Conservation (phyloP, 2,329 filamentous ascomycete genomes). For the Diaporthe humulicola region DNA sequence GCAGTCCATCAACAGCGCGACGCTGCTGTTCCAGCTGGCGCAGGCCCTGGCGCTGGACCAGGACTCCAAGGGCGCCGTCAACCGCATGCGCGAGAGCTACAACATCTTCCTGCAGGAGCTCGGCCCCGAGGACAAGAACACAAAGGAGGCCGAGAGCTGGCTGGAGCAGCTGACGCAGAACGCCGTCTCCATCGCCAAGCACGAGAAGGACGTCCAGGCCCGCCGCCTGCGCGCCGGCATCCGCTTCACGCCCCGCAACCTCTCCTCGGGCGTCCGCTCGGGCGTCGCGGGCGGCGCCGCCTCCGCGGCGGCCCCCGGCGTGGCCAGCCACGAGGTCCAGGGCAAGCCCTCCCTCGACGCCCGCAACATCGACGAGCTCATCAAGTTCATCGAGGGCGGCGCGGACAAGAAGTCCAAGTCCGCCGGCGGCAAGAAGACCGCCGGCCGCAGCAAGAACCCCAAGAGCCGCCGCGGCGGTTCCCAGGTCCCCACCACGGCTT, state of each 20-base stretch:
- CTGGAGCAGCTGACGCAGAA: conserved; percentile 96
- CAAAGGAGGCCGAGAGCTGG: conserved; percentile 97
- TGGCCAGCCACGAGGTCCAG: conserved; percentile 39
- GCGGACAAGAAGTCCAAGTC: conserved; percentile 65
- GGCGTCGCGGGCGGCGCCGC: conserved; percentile 54
- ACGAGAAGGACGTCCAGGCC: conserved; percentile 87
- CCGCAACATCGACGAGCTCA: conserved; percentile 90
- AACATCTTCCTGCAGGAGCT: conserved; percentile 93
- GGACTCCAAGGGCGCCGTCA: conserved; percentile 91
- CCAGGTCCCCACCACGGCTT: conserved; percentile 36
- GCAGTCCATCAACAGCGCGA: conserved; percentile 92
- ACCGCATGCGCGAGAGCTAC: conserved; percentile 95
- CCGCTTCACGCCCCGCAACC: conserved; percentile 74
- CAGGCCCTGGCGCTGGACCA: conserved; percentile 96
- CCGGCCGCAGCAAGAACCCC: conserved; percentile 63
- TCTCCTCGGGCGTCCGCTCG: conserved; percentile 65
- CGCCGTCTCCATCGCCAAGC: conserved; percentile 93
- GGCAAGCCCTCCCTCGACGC: conserved; percentile 70
- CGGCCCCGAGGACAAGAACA: conserved; percentile 93
- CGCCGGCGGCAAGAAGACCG: conserved; percentile 40
- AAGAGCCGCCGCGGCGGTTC: conserved; percentile 60
- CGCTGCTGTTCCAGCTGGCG: conserved; percentile 95
- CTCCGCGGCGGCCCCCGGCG: conserved; percentile 44
- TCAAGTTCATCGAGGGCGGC: conserved; percentile 91
- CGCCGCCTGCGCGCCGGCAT: conserved; percentile 78